Conservation (phyloP, 495 filamentous ascomycete genomes). For the Aspergillus wentii region DNA sequence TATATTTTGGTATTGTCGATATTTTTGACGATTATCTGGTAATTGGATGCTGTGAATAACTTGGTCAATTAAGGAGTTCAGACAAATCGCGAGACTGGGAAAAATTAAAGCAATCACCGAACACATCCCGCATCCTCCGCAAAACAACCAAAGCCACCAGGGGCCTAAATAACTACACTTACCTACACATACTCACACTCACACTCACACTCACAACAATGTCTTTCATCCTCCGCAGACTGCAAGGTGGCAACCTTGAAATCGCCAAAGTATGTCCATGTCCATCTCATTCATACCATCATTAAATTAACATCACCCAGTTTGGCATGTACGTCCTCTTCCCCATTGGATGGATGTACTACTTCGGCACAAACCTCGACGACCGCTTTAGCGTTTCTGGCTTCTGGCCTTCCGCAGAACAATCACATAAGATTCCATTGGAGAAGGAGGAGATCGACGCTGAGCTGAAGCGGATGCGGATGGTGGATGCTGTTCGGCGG, state of each 20-base stretch:
- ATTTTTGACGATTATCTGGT: too few relatives aligned
- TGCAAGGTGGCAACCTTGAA: constrained; percentile 85
- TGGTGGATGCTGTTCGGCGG: constrained; percentile 29
- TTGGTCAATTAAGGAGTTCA: too few relatives aligned
- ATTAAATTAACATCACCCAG: constrained; percentile 35
- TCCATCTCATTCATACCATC: background rate
- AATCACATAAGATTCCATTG: constrained; percentile 83
- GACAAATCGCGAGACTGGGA: too few relatives aligned
- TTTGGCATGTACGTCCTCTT: constrained; percentile 99
- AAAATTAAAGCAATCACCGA: too few relatives aligned
- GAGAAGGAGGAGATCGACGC: constrained; percentile 81
- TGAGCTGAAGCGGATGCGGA: constrained; percentile 70
- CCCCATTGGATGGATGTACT: constrained; percentile 98
- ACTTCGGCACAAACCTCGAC: constrained; percentile 98
- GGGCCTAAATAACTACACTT: too few relatives aligned
- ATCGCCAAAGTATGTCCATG: constrained; percentile 74
- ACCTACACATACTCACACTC: constrained; percentile 3
- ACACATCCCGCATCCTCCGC: too few relatives aligned
- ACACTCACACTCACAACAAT: constrained; percentile 21
- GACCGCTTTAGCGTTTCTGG: constrained; percentile 77
- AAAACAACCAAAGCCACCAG: too few relatives aligned
- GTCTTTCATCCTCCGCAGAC: constrained; percentile 35
- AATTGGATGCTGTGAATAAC: too few relatives aligned
- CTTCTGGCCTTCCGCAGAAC: constrained; percentile 88
- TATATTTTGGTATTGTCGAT: too few relatives aligned